Percentiles rank a stretch among this genome's conserved stretches.
phyloP scores from a whole-genome alignment of 768 basidiomycete genomes.

The Mycena metata region DNA sequence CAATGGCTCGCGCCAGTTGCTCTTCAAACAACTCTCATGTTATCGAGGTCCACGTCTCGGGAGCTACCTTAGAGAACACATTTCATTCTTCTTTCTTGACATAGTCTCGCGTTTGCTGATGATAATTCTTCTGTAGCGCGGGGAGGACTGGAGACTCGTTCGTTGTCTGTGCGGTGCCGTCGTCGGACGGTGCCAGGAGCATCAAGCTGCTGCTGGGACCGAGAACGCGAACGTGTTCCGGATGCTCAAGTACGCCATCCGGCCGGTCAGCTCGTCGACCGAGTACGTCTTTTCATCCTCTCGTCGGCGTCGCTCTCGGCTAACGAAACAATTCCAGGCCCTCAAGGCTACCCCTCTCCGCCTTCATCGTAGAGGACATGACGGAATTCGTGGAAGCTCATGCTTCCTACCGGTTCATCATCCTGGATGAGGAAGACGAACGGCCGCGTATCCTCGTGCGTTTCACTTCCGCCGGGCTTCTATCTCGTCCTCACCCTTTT shows the following conservation, averaged over 20 bases:
- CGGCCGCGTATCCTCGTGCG: constrained; percentile 83
- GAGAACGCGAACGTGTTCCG: constrained; percentile 65
- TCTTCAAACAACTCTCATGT: constrained; percentile 91
- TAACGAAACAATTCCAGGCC: constrained; percentile 45
- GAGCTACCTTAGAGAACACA: constrained; percentile 95
- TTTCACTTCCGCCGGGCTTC: constrained; percentile 24
- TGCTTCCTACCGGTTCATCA: constrained; percentile 91
- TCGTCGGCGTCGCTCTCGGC: constrained; percentile 7
- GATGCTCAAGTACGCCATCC: constrained; percentile 87
- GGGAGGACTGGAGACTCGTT: constrained; percentile 74
- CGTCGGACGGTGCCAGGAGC: constrained; percentile 77
- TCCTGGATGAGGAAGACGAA: constrained; percentile 90
- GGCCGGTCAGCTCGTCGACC: constrained; percentile 70
- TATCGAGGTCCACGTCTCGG: constrained; percentile 75
- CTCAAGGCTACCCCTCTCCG: constrained; percentile 76
- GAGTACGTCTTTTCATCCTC: constrained; percentile 66
- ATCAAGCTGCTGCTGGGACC: constrained; percentile 48
- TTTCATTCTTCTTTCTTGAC: constrained; percentile 35
- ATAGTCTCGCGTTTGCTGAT: constrained; percentile 9
- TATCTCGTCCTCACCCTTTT: neutral
- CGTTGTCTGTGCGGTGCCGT: constrained; percentile 89
- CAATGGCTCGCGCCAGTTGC: constrained; percentile 56
- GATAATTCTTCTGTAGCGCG: constrained; percentile 54
- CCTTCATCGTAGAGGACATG: constrained; percentile 95
- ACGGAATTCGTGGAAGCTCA: constrained; percentile 92